Base-by-base conservation (phyloP, 805 yeast species). In the Starmerella scarabaei region DNA sequence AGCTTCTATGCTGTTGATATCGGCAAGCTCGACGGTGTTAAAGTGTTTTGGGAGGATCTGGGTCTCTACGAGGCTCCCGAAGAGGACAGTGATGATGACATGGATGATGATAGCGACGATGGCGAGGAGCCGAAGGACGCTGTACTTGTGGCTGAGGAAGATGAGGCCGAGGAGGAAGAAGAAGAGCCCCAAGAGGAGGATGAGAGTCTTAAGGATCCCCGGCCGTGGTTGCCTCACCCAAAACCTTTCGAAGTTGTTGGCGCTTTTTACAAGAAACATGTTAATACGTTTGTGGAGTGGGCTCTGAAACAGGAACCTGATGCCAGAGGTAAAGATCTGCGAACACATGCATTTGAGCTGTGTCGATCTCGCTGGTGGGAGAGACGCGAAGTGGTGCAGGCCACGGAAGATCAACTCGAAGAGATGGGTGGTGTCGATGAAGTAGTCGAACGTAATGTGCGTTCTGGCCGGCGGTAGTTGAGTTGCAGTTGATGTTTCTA, bases 351-450 rank as follows among this genome's bases (percentile, higher is more conserved):
- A 0, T 88, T 88, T 56, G 95, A 85, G 47, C 62, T 88, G 45
- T 80, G 91, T 58, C 94, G 86, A 61, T 88, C 80, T 50, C 74
- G 98, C 64, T 88, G 94, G 91, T 88, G 97, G 97, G 97, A 88
- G 58, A 80, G 97, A 65, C 76, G 96, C 63, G 97, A 88, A 52
- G 88, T 77, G 53, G 77, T 88, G 19, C 77, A 93, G 57, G 70
- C 75, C 30, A 80, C 82, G 37, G 98, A 88, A 62, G 97, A 88
- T 51, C 74, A 76, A 55, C 62, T 82, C 52, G 96, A 88, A 60
- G 94, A 85, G 52, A 55, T 80, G 58, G 93, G 93, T 36, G 95
- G 94, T 43, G 86, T 84, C 45, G 93, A 81, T 15, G 93, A 82
- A 43, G 77, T 88, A 28, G 65, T 88, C 7, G 94, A 85, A 55